Evolutionary conservation across 495 filamentous ascomycete genomes (phyloP).

Genomic region (Penicillium soppii): DNA sequence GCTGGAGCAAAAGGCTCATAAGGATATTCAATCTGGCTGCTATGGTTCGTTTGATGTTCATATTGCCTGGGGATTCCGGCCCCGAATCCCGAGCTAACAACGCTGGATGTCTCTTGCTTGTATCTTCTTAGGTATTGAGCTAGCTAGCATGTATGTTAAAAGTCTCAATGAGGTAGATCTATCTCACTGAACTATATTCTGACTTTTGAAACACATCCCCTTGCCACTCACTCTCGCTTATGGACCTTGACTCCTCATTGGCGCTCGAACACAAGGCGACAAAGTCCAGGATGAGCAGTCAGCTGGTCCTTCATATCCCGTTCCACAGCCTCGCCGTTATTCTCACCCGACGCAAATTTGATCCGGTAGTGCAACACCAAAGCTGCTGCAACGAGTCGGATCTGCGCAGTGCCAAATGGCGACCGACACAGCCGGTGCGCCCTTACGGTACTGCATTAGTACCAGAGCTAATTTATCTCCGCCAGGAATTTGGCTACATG

Average conservation of each 20-base stretch:
- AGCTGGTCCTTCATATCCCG: conserved; percentile 43
- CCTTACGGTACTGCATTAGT: conserved; percentile 33
- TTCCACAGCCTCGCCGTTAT: conserved; percentile 31
- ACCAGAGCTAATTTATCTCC: too few species aligned
- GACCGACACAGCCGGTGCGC: conserved; percentile 48
- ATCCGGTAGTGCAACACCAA: conserved; percentile 32
- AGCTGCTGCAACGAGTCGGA: conserved; percentile 32
- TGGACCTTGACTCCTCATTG: neutral
- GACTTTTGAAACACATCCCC: neutral
- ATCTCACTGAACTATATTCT: neutral
- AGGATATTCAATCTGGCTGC: conserved; percentile 14
- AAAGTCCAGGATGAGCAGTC: conserved; percentile 30
- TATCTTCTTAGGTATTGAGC: too few species aligned
- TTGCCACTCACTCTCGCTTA: neutral
- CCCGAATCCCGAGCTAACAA: too few species aligned
- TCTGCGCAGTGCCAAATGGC: conserved; percentile 46
- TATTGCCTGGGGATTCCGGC: conserved; percentile 2
- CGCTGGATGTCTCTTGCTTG: neutral
- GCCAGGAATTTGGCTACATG: too few species aligned
- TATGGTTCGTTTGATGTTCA: conserved; percentile 10
- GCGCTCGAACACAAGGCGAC: conserved; percentile 3
- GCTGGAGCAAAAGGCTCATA: conserved; percentile 13
- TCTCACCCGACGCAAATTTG: conserved; percentile 37
- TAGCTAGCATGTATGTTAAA: too few species aligned
- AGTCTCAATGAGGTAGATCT: neutral